Base-by-base conservation (phyloP, 2,329 filamentous ascomycete species). In the Diplodia corticola region DNA sequence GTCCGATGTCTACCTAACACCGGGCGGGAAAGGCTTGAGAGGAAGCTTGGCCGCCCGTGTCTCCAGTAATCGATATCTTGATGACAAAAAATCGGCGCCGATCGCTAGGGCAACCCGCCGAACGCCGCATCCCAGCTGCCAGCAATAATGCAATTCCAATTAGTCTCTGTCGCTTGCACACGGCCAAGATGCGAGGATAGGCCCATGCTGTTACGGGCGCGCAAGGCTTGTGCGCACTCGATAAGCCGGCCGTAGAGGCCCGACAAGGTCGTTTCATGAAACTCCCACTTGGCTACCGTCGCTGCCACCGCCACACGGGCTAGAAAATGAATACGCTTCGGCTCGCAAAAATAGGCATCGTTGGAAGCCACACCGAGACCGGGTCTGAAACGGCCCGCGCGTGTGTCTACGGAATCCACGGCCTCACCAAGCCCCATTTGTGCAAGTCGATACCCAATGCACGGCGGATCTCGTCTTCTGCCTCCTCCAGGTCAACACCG, bases 211-310 rank as follows among this genome's bases (percentile, higher is more conserved):
- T 61, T 61, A 33, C 44, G 26, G 55, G 37, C 22, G 37, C 48
- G 28, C 55, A 46, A 15, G 7, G 37, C 55, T 46, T 60, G 55
- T 48, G 55, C 55, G 55, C 35, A 26, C 10, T 17, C 35, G 5
- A 22, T 12, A 35, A 48, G n/a, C 55, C 55, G 48, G 22, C 48
- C 55, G 20, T 35, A 35, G 33, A 33, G 26, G 26, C 15, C n/a
- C 44, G 17, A 28, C 26, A 9, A 35, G 3, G 35, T 61, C 57
- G 57, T 61, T 49, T 61, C 28, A 61, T 61, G 57, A 50, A 61
- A 61, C 57, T 30, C n/a, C 9, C 57, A 61, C 55, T 35, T 40
- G 33, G 55, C 55, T 60, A 48, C 40, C n/a, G 37, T 22, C 37
- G 24, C 30, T 20, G 26, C 57, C 37, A 35, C 44, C 9, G 44